Evolutionary conservation across 768 basidiomycete genomes (phyloP), one percentile per base, ranked within the genome.

Genomic region (Termitomyces sp.): DNA sequence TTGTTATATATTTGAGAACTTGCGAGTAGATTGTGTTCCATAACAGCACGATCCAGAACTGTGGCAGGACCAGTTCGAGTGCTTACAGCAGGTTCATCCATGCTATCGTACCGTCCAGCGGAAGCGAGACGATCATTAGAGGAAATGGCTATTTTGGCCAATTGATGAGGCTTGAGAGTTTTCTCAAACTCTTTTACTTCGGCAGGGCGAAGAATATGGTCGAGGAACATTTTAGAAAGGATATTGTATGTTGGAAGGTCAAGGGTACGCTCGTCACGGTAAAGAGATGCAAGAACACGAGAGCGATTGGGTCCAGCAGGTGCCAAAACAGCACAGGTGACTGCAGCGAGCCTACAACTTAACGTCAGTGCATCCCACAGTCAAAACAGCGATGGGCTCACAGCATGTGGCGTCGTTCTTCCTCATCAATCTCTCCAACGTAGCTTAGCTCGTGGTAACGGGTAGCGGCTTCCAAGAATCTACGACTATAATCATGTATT

Each of bases 1-100:
- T 98, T 98, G 70, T 92, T 94, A 70, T 98, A 99, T 53, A 98
- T 94, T 66, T 94, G 92, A 3, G 94, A 96, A 70, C 94, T 94
- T 4, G 95, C 94, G 60, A 98, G 83, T 10, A 99, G 80, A 71
- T 99, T 99, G 74, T 99, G 97, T 70, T 99, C 97, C 88, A 98
- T 92, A 47, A 99, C 94, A 6, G 97, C 97, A 47, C 95, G 85
- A 70, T 98, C 97, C 44, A 99, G 81, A 20, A 99, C 95, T 10
- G 95, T 98, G 6, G 92, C 87, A 3, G 97, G 96, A 1, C 94
- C 96, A 43, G 88, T 92, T 61, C 94, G 83, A 40, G 83, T 91
- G 72, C 88, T 91, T 16, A 80, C 73, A 13, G 74, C 77, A 8
- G 84, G 79, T 28, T 86, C 86, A 30, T 70, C 70, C 45, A 73